These are phyloP conservation scores for Tylopilus rubrobrunneus DNA, from an alignment of 768 basidiomycete genomes.

Conservation along the genomic window DNA sequence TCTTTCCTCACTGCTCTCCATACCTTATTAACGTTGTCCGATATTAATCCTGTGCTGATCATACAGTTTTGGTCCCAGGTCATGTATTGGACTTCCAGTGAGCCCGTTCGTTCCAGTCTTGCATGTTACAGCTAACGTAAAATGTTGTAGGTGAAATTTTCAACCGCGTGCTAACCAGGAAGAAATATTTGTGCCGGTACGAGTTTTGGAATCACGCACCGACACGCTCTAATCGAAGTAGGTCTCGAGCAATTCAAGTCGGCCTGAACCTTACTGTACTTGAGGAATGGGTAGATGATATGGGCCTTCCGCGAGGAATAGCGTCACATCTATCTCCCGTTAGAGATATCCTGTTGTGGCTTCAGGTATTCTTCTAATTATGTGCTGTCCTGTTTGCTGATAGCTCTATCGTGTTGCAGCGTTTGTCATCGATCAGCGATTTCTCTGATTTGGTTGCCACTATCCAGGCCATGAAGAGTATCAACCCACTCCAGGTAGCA, in stretches of 20 bases:
- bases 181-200: slow-evolving; percentile 91
- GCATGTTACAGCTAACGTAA: slow-evolving; percentile 8
- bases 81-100: slow-evolving; percentile 97
- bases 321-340: slow-evolving; percentile 80
- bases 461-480: slow-evolving; percentile 77
- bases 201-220: slow-evolving; percentile 8
- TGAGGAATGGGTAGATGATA: slow-evolving; percentile 88
- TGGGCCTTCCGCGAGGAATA: slow-evolving; percentile 76
- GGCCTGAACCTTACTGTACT: slow-evolving; percentile 78
- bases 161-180: slow-evolving; percentile 83
- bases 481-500: slow-evolving; percentile 88
- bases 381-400: slow-evolving; percentile 2
- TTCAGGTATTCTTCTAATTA: slow-evolving; percentile 53
- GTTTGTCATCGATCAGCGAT: slow-evolving; percentile 80
- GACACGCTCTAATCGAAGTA: slow-evolving; percentile 11
- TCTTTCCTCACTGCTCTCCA: slow-evolving; percentile 84
- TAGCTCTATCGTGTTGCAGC: slow-evolving; percentile 38
- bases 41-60: slow-evolving; percentile 84
- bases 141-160: slow-evolving; percentile 73
- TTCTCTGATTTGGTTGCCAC: slow-evolving; percentile 87
- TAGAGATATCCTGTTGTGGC: slow-evolving; percentile 79
- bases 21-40: slow-evolving; percentile 76
- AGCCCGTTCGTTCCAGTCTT: slow-evolving; percentile 27
- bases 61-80: slow-evolving; percentile 95
- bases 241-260: slow-evolving; percentile 86